These are phyloP conservation scores for Kodamaea ohmeri DNA, from an alignment of 1,139 yeast genomes.

Conservation along the genomic window DNA sequence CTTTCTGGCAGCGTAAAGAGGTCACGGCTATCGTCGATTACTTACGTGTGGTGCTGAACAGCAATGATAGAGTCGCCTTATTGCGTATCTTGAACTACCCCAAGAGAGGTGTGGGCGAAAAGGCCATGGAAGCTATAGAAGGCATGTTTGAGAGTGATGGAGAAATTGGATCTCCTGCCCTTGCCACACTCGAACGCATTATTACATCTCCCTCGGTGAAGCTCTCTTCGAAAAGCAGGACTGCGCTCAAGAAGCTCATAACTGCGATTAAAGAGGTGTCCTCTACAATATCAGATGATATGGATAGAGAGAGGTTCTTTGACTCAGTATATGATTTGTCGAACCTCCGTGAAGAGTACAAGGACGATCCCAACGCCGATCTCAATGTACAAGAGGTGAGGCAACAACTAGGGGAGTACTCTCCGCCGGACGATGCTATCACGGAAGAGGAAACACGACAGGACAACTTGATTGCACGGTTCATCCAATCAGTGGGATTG, in stretches of 20 bases:
- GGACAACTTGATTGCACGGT: constrained; percentile 46
- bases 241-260: constrained; percentile 27
- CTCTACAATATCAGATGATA: constrained; percentile 9
- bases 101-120: constrained; percentile 69
- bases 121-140: constrained; percentile 44
- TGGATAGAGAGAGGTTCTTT: constrained; percentile 20
- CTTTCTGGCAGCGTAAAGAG: constrained; percentile 80
- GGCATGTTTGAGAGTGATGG: constrained; percentile 10
- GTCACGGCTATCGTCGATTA: constrained; percentile 62
- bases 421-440: constrained; percentile 45
- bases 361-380: constrained; percentile 21
- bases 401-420: constrained; percentile 39
- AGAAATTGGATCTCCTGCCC: too few relatives aligned
- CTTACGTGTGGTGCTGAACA: constrained; percentile 57
- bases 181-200: too few relatives aligned
- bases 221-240: constrained; percentile 15
- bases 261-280: constrained; percentile 30
- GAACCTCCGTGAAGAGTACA: constrained; percentile 32
- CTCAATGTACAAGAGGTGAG: constrained; percentile 46
- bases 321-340: constrained; percentile 26
- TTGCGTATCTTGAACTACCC: constrained; percentile 59
- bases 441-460: not conserved
- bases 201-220: constrained; percentile 7
- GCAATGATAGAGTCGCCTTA: constrained; percentile 57
- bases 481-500: constrained; percentile 61